Evolutionary conservation across 208 protist genomes (phyloP).

Genomic region (Leishmania major): DNA sequence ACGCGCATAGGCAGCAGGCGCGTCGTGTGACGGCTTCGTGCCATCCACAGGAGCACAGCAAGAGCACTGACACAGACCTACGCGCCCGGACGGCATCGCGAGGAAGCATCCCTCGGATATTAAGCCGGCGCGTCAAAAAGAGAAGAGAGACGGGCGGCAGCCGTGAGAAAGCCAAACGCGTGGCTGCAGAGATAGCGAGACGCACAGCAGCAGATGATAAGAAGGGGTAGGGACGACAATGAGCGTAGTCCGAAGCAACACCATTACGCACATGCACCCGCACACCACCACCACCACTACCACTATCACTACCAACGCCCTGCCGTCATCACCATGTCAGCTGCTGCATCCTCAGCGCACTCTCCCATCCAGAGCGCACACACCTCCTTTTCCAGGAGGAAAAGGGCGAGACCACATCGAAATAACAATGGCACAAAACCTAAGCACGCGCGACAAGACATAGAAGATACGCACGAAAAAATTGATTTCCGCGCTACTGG

Average conservation of each 20-base stretch:
- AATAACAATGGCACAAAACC: background rate
- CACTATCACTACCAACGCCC: background rate
- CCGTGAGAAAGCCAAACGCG: background rate
- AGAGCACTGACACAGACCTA: background rate
- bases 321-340: background rate
- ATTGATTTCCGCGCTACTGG: background rate
- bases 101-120: background rate
- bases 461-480: background rate
- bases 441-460: background rate
- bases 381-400: background rate
- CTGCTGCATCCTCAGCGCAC: background rate
- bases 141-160: background rate
- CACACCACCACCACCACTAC: background rate
- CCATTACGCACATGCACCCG: background rate
- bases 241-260: background rate
- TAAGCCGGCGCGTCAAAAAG: background rate
- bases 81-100: too few species aligned
- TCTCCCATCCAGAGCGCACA: background rate
- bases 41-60: background rate
- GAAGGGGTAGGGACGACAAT: background rate
- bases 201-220: background rate
- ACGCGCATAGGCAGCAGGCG: background rate
- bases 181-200: background rate
- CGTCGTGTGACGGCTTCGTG: background rate
- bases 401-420: background rate